Evolutionary conservation across 768 basidiomycete species (phyloP).

Genomic region (Aureoboletus auriporus): DNA sequence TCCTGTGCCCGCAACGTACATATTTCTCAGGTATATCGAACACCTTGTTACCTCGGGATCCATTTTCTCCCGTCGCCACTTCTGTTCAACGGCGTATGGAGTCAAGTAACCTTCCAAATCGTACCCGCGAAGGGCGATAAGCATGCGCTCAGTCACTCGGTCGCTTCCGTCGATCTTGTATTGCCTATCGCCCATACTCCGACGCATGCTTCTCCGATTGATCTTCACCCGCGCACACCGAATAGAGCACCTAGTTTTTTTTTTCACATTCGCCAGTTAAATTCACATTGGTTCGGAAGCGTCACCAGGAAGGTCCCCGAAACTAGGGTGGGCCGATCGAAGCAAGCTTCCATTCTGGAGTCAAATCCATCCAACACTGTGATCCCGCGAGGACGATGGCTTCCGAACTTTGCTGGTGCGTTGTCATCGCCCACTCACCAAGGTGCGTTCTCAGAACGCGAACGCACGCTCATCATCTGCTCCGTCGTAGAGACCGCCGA

Average conservation of each 20-base stretch:
- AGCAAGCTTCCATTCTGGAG: slow-evolving; percentile 18
- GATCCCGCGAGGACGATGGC: neutral
- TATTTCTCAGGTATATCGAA: slow-evolving; percentile 12
- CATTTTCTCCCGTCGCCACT: slow-evolving; percentile 1
- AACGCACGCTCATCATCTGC: no score
- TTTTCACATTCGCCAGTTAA: neutral
- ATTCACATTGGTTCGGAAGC: slow-evolving; percentile 5
- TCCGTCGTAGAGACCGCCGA: no score
- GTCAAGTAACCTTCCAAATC: slow-evolving; percentile 4
- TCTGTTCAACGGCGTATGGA: slow-evolving; percentile 4
- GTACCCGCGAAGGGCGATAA: slow-evolving; percentile 11
- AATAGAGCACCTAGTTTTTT: slow-evolving; percentile 13
- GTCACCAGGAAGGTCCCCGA: neutral
- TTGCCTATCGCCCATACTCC: slow-evolving; percentile 1
- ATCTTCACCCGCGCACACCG: slow-evolving; percentile 13
- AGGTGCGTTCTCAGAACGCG: no score
- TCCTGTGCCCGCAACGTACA: slow-evolving; percentile 13
- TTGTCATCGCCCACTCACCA: no score
- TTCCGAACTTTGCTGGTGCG: no score
- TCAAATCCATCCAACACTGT: neutral
- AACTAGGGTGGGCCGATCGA: slow-evolving; percentile 5
- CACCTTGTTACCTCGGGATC: neutral
- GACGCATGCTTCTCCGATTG: slow-evolving; percentile 18
- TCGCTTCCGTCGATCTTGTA: slow-evolving; percentile 18
- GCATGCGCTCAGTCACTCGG: slow-evolving; percentile 10